A percentile compares a stretch with the other conserved stretches of the same genome.
phyloP scores from a whole-genome alignment of 1,284 basidiomycete species.

The Trichosporon sp. region DNA sequence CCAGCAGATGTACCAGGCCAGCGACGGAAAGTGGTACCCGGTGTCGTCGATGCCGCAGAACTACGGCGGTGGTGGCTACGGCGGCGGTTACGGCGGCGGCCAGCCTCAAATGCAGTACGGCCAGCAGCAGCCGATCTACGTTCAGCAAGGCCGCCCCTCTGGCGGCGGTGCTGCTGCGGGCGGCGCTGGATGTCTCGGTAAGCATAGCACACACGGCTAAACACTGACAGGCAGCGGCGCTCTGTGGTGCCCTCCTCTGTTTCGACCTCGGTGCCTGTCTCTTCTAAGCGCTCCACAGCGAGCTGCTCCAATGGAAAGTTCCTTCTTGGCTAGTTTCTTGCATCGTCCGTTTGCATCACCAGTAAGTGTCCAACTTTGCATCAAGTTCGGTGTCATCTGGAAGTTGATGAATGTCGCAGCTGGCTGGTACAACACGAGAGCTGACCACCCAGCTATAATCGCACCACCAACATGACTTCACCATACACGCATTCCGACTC shows the following conservation, averaged over 20 bases:
- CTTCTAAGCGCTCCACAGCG: constrained; percentile 9
- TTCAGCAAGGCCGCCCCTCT: constrained; percentile 13
- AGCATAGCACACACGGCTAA: no score
- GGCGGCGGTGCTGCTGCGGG: constrained; percentile 5
- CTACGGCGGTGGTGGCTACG: neutral
- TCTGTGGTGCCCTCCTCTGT: constrained; percentile 10
- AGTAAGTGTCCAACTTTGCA: no score
- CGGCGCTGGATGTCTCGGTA: neutral
- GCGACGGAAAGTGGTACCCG: constrained; percentile 23
- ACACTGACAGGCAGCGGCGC: constrained; percentile 8
- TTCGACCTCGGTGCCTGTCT: constrained; percentile 17
- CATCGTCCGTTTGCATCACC: neutral
- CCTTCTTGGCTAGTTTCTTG: neutral
- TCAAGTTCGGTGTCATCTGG: no score
- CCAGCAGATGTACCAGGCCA: constrained; percentile 19
- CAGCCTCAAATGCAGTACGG: constrained; percentile 15
- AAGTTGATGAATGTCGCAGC: neutral
- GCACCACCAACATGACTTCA: neutral
- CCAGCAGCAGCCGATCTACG: constrained; percentile 14
- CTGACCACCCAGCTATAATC: no score
- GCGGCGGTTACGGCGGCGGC: constrained; percentile 4
- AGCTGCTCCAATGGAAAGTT: no score
- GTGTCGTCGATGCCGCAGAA: constrained; percentile 12
- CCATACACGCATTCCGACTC: neutral
- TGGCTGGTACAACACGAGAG: no score